These are phyloP conservation scores for Dichotomopilus funicola DNA, from an alignment of 2,329 filamentous ascomycete genomes.

Conservation along the genomic window DNA sequence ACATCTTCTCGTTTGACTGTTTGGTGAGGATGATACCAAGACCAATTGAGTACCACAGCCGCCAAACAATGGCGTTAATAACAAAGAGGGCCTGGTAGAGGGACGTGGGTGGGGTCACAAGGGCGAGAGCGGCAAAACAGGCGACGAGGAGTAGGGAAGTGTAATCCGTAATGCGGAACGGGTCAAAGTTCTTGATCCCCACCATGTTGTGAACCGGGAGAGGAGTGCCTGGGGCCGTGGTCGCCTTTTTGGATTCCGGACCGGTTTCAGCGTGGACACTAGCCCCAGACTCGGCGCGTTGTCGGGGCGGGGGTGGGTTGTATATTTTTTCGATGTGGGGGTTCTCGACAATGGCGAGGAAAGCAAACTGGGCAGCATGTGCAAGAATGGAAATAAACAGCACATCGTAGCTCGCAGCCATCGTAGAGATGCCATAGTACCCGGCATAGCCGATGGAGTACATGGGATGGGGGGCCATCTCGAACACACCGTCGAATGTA, in stretches of 20 bases:
- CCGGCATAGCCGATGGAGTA: constrained; percentile 97
- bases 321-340: constrained; percentile 98
- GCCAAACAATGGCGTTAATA: constrained; percentile 72
- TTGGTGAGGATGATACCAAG: constrained; percentile 77
- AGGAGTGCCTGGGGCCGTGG: constrained; percentile 35
- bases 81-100: constrained; percentile 74
- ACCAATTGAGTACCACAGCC: constrained; percentile 85
- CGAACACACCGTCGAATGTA: constrained; percentile 97
- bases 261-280: constrained; percentile 21
- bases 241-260: constrained; percentile 2
- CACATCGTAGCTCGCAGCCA: constrained; percentile 96
- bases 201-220: constrained; percentile 75
- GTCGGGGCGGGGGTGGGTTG: constrained; percentile 76
- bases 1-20: constrained; percentile 86
- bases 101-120: constrained; percentile 70
- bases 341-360: constrained; percentile 86
- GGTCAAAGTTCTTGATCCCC: constrained; percentile 75
- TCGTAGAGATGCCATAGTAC: constrained; percentile 96
- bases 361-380: constrained; percentile 89
- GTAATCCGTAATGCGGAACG: constrained; percentile 80
- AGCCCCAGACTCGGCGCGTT: constrained; percentile 33
- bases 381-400: constrained; percentile 94
- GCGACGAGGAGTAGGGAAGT: constrained; percentile 69
- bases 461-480: constrained; percentile 98
- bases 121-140: constrained; percentile 67